These are phyloP conservation scores for Cryptosporidium viatorum DNA, from an alignment of 169 alveolate genomes.

Conservation along the genomic window DNA sequence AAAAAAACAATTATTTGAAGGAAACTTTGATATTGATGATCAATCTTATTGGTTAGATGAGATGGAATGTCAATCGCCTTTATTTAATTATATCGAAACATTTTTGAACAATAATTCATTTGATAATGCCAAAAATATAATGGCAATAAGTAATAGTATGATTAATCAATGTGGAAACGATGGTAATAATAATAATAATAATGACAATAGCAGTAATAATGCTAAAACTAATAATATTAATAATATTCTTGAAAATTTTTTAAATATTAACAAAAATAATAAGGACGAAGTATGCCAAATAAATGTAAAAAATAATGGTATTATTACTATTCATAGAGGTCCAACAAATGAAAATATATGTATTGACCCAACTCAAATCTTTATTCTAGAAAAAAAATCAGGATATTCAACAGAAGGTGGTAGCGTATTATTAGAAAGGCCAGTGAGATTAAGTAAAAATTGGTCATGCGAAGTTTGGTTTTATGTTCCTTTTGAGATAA, in stretches of 20 bases:
- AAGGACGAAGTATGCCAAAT: conserved; percentile 4
- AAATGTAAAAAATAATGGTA: conserved; percentile 43
- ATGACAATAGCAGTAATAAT: not conserved
- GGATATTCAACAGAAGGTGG: conserved; percentile 74
- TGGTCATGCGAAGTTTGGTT: conserved; percentile 75
- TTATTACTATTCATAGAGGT: conserved; percentile 63
- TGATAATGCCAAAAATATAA: not conserved
- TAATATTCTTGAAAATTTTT: not conserved
- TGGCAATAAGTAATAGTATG: conserved; percentile 13
- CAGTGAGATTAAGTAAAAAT: conserved; percentile 62
- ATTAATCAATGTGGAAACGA: conserved; percentile 2
- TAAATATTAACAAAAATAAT: not conserved
- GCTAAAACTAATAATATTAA: not conserved
- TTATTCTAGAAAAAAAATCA: conserved; percentile 59
- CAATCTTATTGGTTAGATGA: conserved; percentile 70
- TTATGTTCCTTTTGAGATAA: conserved; percentile 63
- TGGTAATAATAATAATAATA: not conserved
- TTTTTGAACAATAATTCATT: conserved; percentile 22
- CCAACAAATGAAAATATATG: conserved; percentile 74
- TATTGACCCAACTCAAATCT: conserved; percentile 71
- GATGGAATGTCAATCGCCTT: conserved; percentile 74
- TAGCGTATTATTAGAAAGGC: conserved; percentile 32
- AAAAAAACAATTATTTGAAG: conserved; percentile 14
- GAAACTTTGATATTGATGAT: conserved; percentile 2
- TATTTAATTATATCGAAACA: conserved; percentile 64